Evolutionary conservation across 1,284 basidiomycete species (phyloP).

Genomic region (Ganoderma lingzhi): DNA sequence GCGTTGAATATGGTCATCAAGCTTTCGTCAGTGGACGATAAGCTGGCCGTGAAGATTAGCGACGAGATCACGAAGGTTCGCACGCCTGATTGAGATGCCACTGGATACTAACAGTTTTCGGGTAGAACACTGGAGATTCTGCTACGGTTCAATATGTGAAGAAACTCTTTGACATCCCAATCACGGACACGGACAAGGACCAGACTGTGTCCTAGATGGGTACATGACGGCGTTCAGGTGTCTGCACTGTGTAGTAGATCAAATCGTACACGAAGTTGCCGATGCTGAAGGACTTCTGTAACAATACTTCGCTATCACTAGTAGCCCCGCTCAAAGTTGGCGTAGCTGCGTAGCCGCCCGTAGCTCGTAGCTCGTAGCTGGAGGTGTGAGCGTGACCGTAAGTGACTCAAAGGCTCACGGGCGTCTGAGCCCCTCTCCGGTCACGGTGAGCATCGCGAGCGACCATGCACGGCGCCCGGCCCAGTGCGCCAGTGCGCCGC

Average conservation of each 20-base stretch:
- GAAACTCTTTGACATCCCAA: constrained; percentile 44
- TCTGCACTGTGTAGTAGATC: background rate
- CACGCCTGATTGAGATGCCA: background rate
- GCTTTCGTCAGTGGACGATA: constrained; percentile 75
- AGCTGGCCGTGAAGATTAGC: constrained; percentile 89
- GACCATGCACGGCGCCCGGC: no score
- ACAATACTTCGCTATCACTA: background rate
- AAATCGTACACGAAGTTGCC: background rate
- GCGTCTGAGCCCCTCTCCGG: no score
- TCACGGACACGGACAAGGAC: constrained; percentile 24
- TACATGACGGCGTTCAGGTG: background rate
- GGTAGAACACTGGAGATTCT: constrained; percentile 55
- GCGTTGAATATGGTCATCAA: constrained; percentile 96
- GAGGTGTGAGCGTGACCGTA: no score
- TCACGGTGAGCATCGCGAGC: no score
- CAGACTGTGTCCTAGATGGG: constrained; percentile 14
- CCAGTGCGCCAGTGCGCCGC: no score
- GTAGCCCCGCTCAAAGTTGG: no score
- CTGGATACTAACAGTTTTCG: background rate
- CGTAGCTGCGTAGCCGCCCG: no score
- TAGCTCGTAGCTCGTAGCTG: no score
- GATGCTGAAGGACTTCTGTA: background rate
- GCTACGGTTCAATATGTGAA: constrained; percentile 54
- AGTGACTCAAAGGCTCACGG: no score
- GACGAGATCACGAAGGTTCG: constrained; percentile 88